Conservation (phyloP, 148 eudicot species). For the Camellia granthamiana region DNA sequence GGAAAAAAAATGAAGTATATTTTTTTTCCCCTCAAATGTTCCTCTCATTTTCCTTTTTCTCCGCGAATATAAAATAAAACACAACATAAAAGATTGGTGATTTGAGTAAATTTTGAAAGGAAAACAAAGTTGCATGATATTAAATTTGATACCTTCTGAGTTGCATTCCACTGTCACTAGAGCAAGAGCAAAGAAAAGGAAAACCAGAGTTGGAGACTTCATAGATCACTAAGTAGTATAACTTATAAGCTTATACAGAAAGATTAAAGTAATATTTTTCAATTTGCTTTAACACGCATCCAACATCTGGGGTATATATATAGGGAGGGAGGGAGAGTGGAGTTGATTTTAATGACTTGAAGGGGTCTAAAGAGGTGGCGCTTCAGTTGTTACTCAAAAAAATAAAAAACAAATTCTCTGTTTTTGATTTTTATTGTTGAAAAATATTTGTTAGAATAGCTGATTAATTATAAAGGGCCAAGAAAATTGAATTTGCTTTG, state of each 20-base stretch:
- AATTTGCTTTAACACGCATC: neutral
- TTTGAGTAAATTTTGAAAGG: neutral
- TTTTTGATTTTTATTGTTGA: too few relatives aligned
- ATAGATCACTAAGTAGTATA: neutral
- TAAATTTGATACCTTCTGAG: constrained; percentile 25
- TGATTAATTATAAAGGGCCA: too few relatives aligned
- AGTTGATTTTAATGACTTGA: neutral
- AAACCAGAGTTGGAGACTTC: constrained; percentile 20
- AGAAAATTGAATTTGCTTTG: too few relatives aligned
- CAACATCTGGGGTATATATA: neutral
- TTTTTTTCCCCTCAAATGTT: too few relatives aligned
- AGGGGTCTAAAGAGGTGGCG: neutral
- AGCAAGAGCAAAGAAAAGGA: constrained; percentile 16
- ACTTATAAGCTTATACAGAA: neutral
- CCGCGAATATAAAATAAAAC: too few relatives aligned
- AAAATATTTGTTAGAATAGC: too few relatives aligned
- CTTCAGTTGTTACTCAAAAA: neutral
- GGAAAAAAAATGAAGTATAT: too few relatives aligned
- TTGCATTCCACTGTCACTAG: constrained; percentile 29
- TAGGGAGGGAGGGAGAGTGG: neutral
- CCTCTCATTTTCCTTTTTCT: too few relatives aligned
- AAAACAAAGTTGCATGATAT: neutral
- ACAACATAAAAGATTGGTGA: neutral
- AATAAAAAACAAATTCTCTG: too few relatives aligned
- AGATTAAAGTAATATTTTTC: neutral